phyloP scores from a whole-genome alignment of 148 eudicot species.

The Chenopodium album region DNA sequence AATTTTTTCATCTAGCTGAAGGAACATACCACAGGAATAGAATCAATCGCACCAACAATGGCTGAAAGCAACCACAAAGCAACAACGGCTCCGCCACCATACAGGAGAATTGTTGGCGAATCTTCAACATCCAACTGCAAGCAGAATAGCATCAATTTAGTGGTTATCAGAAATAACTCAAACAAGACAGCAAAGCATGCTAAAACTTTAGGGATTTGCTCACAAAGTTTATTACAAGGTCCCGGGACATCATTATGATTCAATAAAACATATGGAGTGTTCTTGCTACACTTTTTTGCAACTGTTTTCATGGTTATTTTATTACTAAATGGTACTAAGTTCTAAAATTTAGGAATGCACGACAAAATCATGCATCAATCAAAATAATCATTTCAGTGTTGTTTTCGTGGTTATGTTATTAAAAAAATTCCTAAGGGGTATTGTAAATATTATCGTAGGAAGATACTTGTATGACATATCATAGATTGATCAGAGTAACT shows the following conservation, averaged over 20 bases:
- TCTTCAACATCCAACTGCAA: conserved; percentile 65
- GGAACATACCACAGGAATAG: conserved; percentile 65
- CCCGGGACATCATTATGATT: background rate
- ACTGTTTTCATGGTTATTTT: too few relatives aligned
- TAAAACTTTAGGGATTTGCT: background rate
- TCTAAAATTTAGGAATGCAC: too few relatives aligned
- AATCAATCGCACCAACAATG: conserved; percentile 71
- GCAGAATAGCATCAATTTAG: background rate
- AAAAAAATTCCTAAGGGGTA: too few relatives aligned
- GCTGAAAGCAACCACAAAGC: conserved; percentile 62
- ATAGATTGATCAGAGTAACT: too few relatives aligned
- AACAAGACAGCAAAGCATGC: background rate
- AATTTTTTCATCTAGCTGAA: background rate
- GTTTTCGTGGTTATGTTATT: too few relatives aligned
- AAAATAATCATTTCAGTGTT: too few relatives aligned
- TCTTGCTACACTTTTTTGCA: background rate
- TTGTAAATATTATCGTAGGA: too few relatives aligned
- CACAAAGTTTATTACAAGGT: background rate
- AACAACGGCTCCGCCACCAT: conserved; percentile 54
- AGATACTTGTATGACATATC: too few relatives aligned
- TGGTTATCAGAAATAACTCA: background rate
- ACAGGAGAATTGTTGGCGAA: conserved; percentile 41
- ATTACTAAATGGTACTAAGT: too few relatives aligned
- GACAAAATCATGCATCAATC: too few relatives aligned
- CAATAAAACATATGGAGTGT: background rate